These are phyloP conservation scores for Paecilomyces variotii DNA, from an alignment of 2,329 filamentous ascomycete species.

Conservation along the genomic window DNA sequence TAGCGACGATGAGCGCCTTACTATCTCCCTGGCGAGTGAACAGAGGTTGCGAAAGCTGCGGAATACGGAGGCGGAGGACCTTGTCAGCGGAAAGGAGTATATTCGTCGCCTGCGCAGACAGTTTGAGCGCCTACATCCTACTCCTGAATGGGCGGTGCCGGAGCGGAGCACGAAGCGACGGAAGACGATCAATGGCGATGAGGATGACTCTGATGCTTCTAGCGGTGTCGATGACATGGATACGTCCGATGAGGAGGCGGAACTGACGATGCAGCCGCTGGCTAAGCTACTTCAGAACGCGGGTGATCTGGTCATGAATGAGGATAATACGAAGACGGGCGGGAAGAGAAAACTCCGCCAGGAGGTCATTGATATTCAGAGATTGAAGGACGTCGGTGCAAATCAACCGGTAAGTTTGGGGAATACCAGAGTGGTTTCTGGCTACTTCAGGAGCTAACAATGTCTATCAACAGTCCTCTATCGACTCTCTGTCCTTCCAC, in stretches of 20 bases:
- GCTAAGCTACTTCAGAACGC: constrained; percentile 72
- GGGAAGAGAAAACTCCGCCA: constrained; percentile 69
- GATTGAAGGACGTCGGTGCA: constrained; percentile 76
- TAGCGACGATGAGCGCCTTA: constrained; percentile 85
- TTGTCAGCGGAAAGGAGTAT: constrained; percentile 83
- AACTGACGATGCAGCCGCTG: constrained; percentile 65
- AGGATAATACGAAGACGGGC: constrained; percentile 38
- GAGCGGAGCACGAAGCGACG: constrained; percentile 42
- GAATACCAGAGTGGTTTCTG: not conserved
- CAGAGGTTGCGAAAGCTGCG: constrained; percentile 75
- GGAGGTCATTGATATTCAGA: constrained; percentile 83
- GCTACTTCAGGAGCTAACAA: not conserved
- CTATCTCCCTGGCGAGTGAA: constrained; percentile 70
- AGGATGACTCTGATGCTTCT: constrained; percentile 23
- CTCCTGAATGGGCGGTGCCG: constrained; percentile 53
- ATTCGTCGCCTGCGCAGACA: constrained; percentile 70
- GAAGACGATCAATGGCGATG: constrained; percentile 25
- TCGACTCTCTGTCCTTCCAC: constrained; percentile 83
- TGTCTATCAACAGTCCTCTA: constrained; percentile 47
- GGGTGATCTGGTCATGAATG: constrained; percentile 52
- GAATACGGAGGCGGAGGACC: constrained; percentile 70
- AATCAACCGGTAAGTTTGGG: constrained; percentile 54
- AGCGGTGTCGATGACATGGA: constrained; percentile 48
- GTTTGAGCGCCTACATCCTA: constrained; percentile 55
- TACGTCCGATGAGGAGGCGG: constrained; percentile 48